Conservation (phyloP, 78 protist species). For the Creolimax fragrantissima region DNA sequence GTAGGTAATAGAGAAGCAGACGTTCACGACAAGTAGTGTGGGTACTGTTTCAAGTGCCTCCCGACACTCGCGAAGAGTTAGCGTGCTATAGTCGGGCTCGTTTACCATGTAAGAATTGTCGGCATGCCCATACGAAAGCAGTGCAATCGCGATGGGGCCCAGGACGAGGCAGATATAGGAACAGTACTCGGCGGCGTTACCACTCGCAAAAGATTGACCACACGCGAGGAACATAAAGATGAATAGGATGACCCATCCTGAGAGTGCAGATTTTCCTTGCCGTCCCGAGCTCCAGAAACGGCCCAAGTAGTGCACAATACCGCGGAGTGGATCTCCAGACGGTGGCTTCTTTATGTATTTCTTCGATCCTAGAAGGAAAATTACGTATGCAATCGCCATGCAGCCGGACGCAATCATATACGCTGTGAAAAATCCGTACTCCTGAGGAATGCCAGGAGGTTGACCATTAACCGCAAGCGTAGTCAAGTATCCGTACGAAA, state of each 20-base stretch:
- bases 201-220: background rate
- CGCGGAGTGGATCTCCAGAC: background rate
- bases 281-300: background rate
- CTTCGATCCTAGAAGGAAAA: constrained; percentile 3
- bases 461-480: background rate
- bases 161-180: background rate
- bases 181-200: background rate
- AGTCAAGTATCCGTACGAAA: background rate
- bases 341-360: background rate
- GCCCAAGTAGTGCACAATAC: background rate
- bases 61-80: no score
- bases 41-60: no score
- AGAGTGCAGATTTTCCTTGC: background rate
- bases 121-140: background rate
- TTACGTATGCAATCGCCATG: constrained; percentile 4
- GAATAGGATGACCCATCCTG: background rate
- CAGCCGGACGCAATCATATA: constrained; percentile 4
- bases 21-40: background rate
- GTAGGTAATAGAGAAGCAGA: background rate
- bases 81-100: background rate
- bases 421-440: constrained; percentile 20
- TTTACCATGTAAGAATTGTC: background rate
- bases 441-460: constrained; percentile 4
- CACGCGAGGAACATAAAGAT: background rate
- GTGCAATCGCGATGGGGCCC: background rate